phyloP scores from a whole-genome alignment of 2,329 filamentous ascomycete genomes.

The Westerdykella sp. region DNA sequence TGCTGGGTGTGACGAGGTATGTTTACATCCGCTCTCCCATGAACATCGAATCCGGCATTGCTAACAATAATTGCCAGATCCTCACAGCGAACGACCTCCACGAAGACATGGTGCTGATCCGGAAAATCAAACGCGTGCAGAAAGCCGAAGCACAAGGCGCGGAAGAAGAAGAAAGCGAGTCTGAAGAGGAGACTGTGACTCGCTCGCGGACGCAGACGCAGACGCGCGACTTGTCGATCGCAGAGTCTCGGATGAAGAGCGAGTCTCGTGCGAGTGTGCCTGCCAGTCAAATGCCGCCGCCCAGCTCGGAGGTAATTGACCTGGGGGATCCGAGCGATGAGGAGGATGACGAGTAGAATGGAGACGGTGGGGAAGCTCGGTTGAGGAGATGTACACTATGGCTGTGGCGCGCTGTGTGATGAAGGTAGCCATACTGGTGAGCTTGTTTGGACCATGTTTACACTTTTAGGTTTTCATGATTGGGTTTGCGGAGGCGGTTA shows the following conservation, averaged over 20 bases:
- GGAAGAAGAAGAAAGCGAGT: slow-evolving; percentile 18
- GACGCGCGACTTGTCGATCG: not conserved
- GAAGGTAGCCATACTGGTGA: too few species aligned
- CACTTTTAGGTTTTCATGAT: too few species aligned
- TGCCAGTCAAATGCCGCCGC: slow-evolving; percentile 12
- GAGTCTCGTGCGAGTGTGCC: not conserved
- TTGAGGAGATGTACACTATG: too few species aligned
- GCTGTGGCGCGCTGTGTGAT: too few species aligned
- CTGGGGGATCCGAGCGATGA: slow-evolving; percentile 17
- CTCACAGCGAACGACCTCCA: slow-evolving; percentile 25
- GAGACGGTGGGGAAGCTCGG: slow-evolving; percentile 3
- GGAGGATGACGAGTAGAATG: slow-evolving; percentile 8
- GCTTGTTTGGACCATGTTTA: too few species aligned
- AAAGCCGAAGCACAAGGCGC: slow-evolving; percentile 17
- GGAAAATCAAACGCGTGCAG: slow-evolving; percentile 36
- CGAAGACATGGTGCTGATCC: slow-evolving; percentile 27
- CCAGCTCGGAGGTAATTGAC: slow-evolving; percentile 16
- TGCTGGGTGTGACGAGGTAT: slow-evolving; percentile 53
- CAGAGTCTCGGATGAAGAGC: not conserved
- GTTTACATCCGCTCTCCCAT: slow-evolving; percentile 1
- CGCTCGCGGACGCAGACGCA: not conserved
- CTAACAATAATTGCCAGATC: slow-evolving; percentile 20
- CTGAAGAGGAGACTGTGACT: slow-evolving; percentile 14
- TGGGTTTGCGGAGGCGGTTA: too few species aligned
- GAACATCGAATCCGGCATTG: too few species aligned